Base-by-base conservation (phyloP, 2,329 filamentous ascomycete species). In the Paraphoma sp. region DNA sequence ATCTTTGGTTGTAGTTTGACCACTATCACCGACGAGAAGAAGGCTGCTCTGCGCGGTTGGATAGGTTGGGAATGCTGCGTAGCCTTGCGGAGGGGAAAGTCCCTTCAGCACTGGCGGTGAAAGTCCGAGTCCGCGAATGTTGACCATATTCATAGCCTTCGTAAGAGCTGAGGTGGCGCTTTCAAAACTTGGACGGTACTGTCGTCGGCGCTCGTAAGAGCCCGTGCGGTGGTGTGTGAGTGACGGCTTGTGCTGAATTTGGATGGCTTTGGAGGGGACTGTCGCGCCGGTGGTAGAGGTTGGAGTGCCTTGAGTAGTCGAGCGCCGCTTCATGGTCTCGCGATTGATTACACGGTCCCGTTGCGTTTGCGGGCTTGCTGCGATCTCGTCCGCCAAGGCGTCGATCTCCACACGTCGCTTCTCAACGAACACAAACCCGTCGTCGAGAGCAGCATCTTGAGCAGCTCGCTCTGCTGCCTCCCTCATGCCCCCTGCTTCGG, bases 391-490 rank as follows among this genome's bases (percentile, higher is more conserved):
- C 18, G 95, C 95, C 69, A 99, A 90, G 2, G 95, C 95, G 75
- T 99, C 98, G 48, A 99, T 94, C 76, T 98, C 94, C 10, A 99
- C 93, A 17, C 93, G 90, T 63, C 90, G 88, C 80, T 97, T 97
- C 79, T 99, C 95, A 11, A 99, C 92, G 28, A 98, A 84, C 17
- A 99, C 94, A 69, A 98, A 99, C 64, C 98, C 95, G 63, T 94
- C 87, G 73, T 97, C 93, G 67, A 96, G 90, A 1, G 91, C 91
- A 47, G 96, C 88, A 62, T 98, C 94, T 68, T 96, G 91, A 2
- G 91, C 92, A 3, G 89, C 90, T 45, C 84, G 83, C 62, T 90
- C 87, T 41, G 82, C 82, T 48, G 83, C 83, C 48, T 81, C 79
- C 33, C 78, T 74, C 57, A 76, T 59, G 8, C 73, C 74, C 40